These are phyloP conservation scores for Periconia sp. DNA, from an alignment of 2,329 filamentous ascomycete genomes.

Conservation along the genomic window DNA sequence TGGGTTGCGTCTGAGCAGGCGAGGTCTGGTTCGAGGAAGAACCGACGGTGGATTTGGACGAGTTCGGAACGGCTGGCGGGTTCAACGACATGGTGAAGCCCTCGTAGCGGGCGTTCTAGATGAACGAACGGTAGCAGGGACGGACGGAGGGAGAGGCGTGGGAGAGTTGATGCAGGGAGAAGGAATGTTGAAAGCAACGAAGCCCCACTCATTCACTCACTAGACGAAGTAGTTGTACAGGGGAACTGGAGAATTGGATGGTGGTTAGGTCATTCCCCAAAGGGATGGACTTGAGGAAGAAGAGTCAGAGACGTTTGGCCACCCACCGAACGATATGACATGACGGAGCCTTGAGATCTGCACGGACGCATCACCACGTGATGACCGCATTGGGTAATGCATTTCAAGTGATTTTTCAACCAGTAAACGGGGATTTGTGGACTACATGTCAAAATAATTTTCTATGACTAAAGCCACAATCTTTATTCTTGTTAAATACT, in stretches of 20 bases:
- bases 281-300: conserved; percentile 27
- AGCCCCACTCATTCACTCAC: not conserved
- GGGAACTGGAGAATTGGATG: conserved; percentile 4
- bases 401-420: no score
- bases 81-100: conserved; percentile 47
- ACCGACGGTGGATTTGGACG: conserved; percentile 44
- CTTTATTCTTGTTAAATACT: no score
- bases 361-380: not conserved
- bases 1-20: conserved; percentile 47
- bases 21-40: conserved; percentile 43
- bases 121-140: conserved; percentile 19
- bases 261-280: conserved; percentile 31
- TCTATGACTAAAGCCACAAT: no score
- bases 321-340: not conserved
- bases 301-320: conserved; percentile 20
- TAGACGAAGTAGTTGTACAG: not conserved
- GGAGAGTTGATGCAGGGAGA: conserved; percentile 1
- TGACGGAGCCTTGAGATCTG: not conserved
- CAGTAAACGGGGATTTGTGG: no score
- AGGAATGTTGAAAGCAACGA: conserved; percentile 1
- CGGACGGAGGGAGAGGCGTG: conserved; percentile 4
- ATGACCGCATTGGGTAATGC: not conserved
- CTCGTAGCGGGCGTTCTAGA: conserved; percentile 27
- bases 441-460: no score
- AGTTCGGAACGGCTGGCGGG: conserved; percentile 42